phyloP scores from a whole-genome alignment of 352 stramenopile species.

The Phytophthora citrophthora region DNA sequence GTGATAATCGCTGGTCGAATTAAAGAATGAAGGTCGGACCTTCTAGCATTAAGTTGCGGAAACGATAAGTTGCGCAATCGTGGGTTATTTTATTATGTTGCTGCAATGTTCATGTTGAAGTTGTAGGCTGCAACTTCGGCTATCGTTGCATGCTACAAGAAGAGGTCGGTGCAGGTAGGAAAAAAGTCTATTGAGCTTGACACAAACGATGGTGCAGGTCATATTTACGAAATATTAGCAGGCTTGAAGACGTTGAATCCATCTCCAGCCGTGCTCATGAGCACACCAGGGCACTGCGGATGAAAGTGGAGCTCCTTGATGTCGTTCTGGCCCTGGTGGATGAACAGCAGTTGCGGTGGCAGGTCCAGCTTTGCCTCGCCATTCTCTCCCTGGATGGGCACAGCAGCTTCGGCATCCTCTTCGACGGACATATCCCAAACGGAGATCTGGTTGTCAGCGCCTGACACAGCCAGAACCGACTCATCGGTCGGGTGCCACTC shows the following conservation, averaged over 20 bases:
- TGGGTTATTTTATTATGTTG: neutral
- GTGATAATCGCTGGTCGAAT: constrained; percentile 5
- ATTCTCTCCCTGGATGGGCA: constrained; percentile 46
- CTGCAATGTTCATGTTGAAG: constrained; percentile 1
- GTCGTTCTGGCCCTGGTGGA: constrained; percentile 98
- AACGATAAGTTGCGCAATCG: constrained; percentile 1
- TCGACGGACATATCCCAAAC: constrained; percentile 99
- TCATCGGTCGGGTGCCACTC: constrained; percentile 99
- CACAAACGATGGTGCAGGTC: constrained; percentile 19
- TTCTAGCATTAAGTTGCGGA: constrained; percentile 1
- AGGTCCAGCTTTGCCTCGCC: constrained; percentile 87
- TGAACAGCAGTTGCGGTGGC: constrained; percentile 99
- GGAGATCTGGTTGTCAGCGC: constrained; percentile 97
- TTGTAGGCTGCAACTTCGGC: neutral
- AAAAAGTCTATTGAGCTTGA: constrained; percentile 22
- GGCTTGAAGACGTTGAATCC: constrained; percentile 99
- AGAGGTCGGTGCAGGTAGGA: neutral
- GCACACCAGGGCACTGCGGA: constrained; percentile 97
- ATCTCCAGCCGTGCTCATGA: constrained; percentile 96
- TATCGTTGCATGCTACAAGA: neutral
- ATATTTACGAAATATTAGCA: constrained; percentile 91
- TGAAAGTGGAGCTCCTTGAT: constrained; percentile 99
- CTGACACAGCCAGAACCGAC: constrained; percentile 95
- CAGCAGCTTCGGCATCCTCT: constrained; percentile 90
- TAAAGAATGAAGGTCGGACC: constrained; percentile 2